phyloP scores from a whole-genome alignment of 805 yeast species.

The Wickerhamomyces silvicola region DNA sequence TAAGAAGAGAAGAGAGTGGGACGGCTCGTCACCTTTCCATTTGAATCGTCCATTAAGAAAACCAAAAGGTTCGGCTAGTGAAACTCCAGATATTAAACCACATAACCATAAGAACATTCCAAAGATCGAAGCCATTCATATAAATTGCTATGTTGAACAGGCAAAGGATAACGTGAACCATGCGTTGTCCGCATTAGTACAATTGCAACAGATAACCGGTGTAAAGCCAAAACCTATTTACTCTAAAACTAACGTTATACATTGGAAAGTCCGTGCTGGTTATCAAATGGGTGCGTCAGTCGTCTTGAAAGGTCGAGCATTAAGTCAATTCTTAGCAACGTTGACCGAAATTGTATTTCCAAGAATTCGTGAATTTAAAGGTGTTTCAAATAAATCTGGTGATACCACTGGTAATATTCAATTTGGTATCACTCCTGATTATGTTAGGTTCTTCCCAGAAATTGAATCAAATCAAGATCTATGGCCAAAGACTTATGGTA shows the following conservation, averaged over 20 bases:
- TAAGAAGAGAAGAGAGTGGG: constrained; percentile 76
- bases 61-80: constrained; percentile 69
- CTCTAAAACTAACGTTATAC: constrained; percentile 73
- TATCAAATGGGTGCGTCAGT: constrained; percentile 89
- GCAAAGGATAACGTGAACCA: constrained; percentile 66
- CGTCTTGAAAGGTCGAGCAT: constrained; percentile 67
- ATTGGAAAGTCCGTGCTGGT: constrained; percentile 84
- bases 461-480: constrained; percentile 83
- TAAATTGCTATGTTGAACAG: constrained; percentile 72
- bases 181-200: constrained; percentile 70
- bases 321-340: constrained; percentile 80
- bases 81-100: constrained; percentile 68
- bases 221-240: constrained; percentile 67
- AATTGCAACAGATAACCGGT: constrained; percentile 92
- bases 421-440: constrained; percentile 74
- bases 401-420: constrained; percentile 82
- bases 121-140: constrained; percentile 52
- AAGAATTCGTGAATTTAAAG: constrained; percentile 80
- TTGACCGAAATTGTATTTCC: constrained; percentile 91
- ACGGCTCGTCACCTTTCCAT: constrained; percentile 82
- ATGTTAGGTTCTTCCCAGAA: constrained; percentile 84
- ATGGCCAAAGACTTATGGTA: constrained; percentile 82
- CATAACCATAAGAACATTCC: constrained; percentile 71
- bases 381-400: constrained; percentile 71
- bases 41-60: constrained; percentile 71